These are phyloP conservation scores for Scheffersomyces ergatensis DNA, from an alignment of 805 yeast genomes.

Conservation along the genomic window DNA sequence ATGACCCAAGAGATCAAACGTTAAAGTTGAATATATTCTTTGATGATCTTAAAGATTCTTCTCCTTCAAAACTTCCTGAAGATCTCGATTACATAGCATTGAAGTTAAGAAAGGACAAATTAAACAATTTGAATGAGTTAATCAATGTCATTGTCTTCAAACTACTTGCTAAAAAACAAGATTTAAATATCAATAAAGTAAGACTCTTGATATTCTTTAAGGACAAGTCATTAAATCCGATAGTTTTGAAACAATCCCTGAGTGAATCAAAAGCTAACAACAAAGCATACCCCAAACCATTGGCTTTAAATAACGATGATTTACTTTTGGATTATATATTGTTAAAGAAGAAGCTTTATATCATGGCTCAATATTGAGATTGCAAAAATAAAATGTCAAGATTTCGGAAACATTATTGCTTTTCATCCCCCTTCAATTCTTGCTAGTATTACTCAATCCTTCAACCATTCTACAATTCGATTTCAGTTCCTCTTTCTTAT, in stretches of 20 bases:
- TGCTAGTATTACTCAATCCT: too few relatives aligned
- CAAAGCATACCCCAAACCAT: background rate
- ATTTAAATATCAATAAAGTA: constrained; percentile 11
- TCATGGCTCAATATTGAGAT: constrained; percentile 6
- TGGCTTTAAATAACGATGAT: constrained; percentile 1
- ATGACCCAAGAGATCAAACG: background rate
- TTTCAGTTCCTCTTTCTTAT: too few relatives aligned
- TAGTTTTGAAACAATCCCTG: constrained; percentile 11
- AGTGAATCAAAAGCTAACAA: background rate
- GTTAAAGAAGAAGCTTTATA: constrained; percentile 6
- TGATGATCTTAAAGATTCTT: background rate
- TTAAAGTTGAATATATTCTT: background rate
- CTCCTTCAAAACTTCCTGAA: background rate
- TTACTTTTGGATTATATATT: constrained; percentile 7
- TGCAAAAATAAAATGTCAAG: too few relatives aligned
- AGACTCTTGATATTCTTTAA: constrained; percentile 15
- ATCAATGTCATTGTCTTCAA: constrained; percentile 13
- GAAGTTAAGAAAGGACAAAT: constrained; percentile 13
- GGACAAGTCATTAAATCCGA: constrained; percentile 15
- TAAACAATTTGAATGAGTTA: constrained; percentile 13
- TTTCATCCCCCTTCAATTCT: too few relatives aligned
- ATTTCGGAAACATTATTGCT: too few relatives aligned
- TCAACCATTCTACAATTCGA: too few relatives aligned
- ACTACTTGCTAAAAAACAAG: constrained; percentile 11
- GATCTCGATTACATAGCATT: background rate